Evolutionary conservation across 495 filamentous ascomycete genomes (phyloP).

Genomic region (Hyaloscypha bicolor): DNA sequence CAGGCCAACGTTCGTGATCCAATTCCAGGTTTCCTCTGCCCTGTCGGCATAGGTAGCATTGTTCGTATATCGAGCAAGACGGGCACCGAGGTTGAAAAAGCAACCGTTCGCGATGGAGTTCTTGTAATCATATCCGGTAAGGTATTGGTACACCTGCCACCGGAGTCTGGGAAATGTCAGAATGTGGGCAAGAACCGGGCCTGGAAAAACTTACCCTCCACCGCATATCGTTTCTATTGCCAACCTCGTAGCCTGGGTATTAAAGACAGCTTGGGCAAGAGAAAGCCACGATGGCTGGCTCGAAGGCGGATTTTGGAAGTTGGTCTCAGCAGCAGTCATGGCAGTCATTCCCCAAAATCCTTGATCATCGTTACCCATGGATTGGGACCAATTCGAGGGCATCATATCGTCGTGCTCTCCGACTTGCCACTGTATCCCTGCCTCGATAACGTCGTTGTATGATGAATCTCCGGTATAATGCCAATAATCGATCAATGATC

Average conservation of each 20-base stretch:
- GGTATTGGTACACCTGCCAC: constrained; percentile 82
- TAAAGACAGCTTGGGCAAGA: constrained; percentile 71
- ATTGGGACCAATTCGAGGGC: constrained; percentile 50
- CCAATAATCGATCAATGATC: constrained; percentile 78
- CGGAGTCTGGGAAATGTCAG: constrained; percentile 71
- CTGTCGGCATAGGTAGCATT: constrained; percentile 79
- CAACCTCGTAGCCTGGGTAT: constrained; percentile 56
- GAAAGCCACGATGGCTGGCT: constrained; percentile 71
- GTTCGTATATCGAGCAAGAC: constrained; percentile 74
- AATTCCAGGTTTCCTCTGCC: constrained; percentile 74
- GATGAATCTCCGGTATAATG: constrained; percentile 69
- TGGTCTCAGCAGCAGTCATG: constrained; percentile 70
- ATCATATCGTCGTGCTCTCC: constrained; percentile 69
- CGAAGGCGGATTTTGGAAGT: constrained; percentile 74
- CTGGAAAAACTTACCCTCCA: constrained; percentile 79
- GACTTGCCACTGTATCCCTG: constrained; percentile 70
- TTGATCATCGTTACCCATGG: constrained; percentile 85
- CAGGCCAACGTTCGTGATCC: constrained; percentile 64
- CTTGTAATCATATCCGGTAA: constrained; percentile 86
- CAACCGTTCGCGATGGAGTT: constrained; percentile 86
- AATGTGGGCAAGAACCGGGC: constrained; percentile 54
- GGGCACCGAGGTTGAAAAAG: constrained; percentile 83
- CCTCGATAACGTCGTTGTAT: constrained; percentile 64
- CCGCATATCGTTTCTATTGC: constrained; percentile 61
- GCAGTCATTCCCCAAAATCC: constrained; percentile 71